A percentile compares a stretch with the other conserved stretches of the same genome.
Evolutionary conservation across 2,329 filamentous ascomycete species (phyloP).

Genomic region (Epichloe amarillans): DNA sequence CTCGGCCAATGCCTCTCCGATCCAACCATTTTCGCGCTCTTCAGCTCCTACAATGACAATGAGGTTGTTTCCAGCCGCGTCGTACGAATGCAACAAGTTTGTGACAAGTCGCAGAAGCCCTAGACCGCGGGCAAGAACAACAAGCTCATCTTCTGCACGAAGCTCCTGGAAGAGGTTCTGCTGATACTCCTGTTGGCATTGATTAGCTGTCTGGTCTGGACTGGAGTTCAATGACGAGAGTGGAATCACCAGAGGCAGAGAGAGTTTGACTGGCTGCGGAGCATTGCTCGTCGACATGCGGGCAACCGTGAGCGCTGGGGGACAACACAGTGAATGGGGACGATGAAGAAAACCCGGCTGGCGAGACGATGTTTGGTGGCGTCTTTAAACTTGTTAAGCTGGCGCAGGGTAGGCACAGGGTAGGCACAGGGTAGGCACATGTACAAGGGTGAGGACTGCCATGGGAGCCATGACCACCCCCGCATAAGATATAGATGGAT

Average conservation of each 20-base stretch:
- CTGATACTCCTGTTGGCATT: constrained; percentile 58
- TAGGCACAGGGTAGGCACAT: no score
- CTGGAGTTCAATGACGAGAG: neutral
- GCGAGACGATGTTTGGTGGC: no score
- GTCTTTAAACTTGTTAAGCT: no score
- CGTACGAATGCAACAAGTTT: constrained; percentile 94
- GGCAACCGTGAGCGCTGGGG: constrained; percentile 6
- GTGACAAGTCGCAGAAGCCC: constrained; percentile 84
- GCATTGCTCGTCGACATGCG: constrained; percentile 41
- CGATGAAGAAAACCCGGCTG: neutral
- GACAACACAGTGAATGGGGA: neutral
- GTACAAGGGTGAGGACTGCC: no score
- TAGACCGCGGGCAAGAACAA: constrained; percentile 81
- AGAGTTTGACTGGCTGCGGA: constrained; percentile 64
- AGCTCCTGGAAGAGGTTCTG: constrained; percentile 89
- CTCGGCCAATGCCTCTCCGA: constrained; percentile 89
- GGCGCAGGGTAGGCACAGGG: no score
- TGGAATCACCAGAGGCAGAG: constrained; percentile 42
- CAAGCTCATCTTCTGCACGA: constrained; percentile 80
- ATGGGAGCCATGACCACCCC: no score
- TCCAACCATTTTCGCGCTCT: constrained; percentile 90
- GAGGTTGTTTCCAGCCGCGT: constrained; percentile 87
- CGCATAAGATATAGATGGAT: no score
- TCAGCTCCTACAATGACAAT: constrained; percentile 81
- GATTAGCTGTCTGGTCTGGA: neutral